These are phyloP conservation scores for Stenogyne calaminthoides DNA, from an alignment of 305 asterid species.

Conservation along the genomic window DNA sequence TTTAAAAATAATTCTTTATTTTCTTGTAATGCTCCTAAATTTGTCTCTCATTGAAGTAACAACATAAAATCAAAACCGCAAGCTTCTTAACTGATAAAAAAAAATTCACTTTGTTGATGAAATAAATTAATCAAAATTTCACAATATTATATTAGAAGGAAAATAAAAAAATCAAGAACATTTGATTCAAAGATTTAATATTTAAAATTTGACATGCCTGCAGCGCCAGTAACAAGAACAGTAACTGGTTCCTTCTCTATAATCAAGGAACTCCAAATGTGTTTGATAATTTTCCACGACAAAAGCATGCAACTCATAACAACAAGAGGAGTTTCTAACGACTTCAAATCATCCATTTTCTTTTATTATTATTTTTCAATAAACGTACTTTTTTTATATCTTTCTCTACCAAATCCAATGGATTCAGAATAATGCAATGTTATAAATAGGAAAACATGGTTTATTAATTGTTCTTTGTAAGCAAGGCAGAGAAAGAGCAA, in stretches of 20 bases:
- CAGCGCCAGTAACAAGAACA: slow-evolving; percentile 84
- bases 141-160: neutral
- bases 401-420: neutral
- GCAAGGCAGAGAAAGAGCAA: slow-evolving; percentile 42
- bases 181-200: neutral
- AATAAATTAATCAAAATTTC: neutral
- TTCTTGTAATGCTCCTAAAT: no score
- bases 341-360: slow-evolving; percentile 51
- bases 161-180: neutral
- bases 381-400: neutral
- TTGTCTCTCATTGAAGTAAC: neutral
- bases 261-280: slow-evolving; percentile 55
- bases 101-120: neutral
- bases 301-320: slow-evolving; percentile 55
- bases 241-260: slow-evolving; percentile 60
- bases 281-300: slow-evolving; percentile 67
- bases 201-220: slow-evolving; percentile 52
- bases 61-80: neutral
- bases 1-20: no score
- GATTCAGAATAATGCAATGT: neutral
- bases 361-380: neutral
- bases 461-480: neutral
- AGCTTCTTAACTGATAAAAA: neutral
- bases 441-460: slow-evolving; percentile 6
- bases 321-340: slow-evolving; percentile 58